These are phyloP conservation scores for Capronia americana DNA, from an alignment of 2,329 filamentous ascomycete genomes.

Conservation along the genomic window DNA sequence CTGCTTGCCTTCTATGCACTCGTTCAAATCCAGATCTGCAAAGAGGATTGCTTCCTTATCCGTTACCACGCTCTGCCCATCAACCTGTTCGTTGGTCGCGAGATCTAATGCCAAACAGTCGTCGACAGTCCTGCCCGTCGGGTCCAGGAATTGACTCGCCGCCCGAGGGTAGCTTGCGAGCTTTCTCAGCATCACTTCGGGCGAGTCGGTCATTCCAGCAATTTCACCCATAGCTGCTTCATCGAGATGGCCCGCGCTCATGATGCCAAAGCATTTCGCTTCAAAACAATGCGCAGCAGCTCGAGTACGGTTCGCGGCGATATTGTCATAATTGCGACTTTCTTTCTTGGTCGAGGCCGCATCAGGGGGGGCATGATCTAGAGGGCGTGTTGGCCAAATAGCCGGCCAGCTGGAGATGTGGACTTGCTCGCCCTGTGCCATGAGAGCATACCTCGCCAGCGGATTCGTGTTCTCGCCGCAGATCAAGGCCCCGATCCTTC, in stretches of 20 bases:
- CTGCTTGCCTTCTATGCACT: slow-evolving; percentile 63
- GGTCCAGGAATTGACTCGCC: slow-evolving; percentile 60
- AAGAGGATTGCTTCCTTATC: slow-evolving; percentile 59
- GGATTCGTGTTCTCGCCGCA: slow-evolving; percentile 67
- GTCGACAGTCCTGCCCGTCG: slow-evolving; percentile 52
- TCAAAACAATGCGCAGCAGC: slow-evolving; percentile 65
- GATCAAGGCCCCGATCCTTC: slow-evolving; percentile 59
- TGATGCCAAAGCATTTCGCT: slow-evolving; percentile 62
- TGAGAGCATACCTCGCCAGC: slow-evolving; percentile 59
- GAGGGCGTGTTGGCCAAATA: slow-evolving; percentile 59
- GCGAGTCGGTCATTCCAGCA: slow-evolving; percentile 41
- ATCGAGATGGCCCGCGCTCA: slow-evolving; percentile 55
- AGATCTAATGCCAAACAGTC: slow-evolving; percentile 48
- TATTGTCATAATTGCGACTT: slow-evolving; percentile 59
- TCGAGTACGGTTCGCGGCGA: slow-evolving; percentile 59
- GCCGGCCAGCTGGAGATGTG: slow-evolving; percentile 64
- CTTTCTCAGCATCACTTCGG: slow-evolving; percentile 39
- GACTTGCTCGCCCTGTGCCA: slow-evolving; percentile 62
- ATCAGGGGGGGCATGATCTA: neutral
- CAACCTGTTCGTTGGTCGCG: slow-evolving; percentile 5
- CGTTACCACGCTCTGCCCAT: slow-evolving; percentile 45
- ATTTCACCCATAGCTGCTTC: slow-evolving; percentile 49
- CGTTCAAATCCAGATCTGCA: slow-evolving; percentile 57
- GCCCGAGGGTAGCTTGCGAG: slow-evolving; percentile 51
- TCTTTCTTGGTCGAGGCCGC: slow-evolving; percentile 21